phyloP scores from a whole-genome alignment of 2,329 filamentous ascomycete species.

The Tricladium varicosporioides region DNA sequence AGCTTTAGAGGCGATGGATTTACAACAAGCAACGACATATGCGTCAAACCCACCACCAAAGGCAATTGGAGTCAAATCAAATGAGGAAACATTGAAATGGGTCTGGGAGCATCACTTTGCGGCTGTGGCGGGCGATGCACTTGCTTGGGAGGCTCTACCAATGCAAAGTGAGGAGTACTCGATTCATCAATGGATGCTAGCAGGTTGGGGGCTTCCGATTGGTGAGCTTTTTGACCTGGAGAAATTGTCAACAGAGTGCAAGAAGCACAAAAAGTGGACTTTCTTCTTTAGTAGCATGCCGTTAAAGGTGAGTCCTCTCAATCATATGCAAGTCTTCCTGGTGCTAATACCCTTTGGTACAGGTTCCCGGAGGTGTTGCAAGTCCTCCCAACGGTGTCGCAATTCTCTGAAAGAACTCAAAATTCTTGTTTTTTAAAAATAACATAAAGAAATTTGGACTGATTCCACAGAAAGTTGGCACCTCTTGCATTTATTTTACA shows the following conservation, averaged over 20 bases:
- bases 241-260: slow-evolving; percentile 32
- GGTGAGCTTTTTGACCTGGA: slow-evolving; percentile 47
- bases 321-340: not conserved
- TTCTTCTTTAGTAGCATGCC: slow-evolving; percentile 42
- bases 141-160: slow-evolving; percentile 42
- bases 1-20: slow-evolving; percentile 31
- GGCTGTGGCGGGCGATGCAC: slow-evolving; percentile 42
- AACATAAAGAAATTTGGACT: too few relatives aligned
- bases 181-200: slow-evolving; percentile 40
- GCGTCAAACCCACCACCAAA: slow-evolving; percentile 24
- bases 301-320: not conserved
- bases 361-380: not conserved
- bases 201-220: slow-evolving; percentile 48
- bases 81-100: slow-evolving; percentile 37
- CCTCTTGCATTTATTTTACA: too few relatives aligned
- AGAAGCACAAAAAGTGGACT: slow-evolving; percentile 40
- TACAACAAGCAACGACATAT: slow-evolving; percentile 27
- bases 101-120: slow-evolving; percentile 44
- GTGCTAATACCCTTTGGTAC: not conserved
- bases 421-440: too few relatives aligned
- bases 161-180: slow-evolving; percentile 10
- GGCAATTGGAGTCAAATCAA: slow-evolving; percentile 38
- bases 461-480: too few relatives aligned
- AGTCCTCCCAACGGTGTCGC: not conserved
- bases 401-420: not conserved